These are phyloP conservation scores for Tolypocladium paradoxum DNA, from an alignment of 2,329 filamentous ascomycete genomes.

Conservation along the genomic window DNA sequence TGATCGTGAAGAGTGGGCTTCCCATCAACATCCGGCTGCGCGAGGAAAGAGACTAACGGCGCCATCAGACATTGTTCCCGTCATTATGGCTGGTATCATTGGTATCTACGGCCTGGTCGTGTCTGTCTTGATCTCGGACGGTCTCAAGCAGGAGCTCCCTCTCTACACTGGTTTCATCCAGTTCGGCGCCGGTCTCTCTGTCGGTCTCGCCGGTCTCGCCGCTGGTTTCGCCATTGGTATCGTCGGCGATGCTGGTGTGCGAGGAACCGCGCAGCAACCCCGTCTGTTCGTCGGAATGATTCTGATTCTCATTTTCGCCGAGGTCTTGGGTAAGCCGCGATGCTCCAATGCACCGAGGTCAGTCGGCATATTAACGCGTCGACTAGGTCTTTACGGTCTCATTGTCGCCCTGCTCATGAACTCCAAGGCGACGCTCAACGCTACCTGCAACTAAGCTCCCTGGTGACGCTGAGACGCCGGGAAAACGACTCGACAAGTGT, in stretches of 20 bases:
- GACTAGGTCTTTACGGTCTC: conserved; percentile 86
- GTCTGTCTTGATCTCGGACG: conserved; percentile 76
- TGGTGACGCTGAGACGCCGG: not conserved
- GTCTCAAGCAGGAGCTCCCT: conserved; percentile 58
- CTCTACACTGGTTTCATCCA: conserved; percentile 80
- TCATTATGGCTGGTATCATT: conserved; percentile 99
- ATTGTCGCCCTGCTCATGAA: conserved; percentile 99
- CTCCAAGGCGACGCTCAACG: conserved; percentile 68
- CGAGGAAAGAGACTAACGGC: conserved; percentile 8
- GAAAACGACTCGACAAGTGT: conserved; percentile 25
- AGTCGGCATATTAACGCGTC: not conserved
- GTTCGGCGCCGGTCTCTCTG: conserved; percentile 70
- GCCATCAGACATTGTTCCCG: conserved; percentile 82
- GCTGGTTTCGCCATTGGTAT: conserved; percentile 83
- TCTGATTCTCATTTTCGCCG: conserved; percentile 97
- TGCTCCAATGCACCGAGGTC: not conserved
- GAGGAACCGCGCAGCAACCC: conserved; percentile 75
- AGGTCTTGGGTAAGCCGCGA: conserved; percentile 72
- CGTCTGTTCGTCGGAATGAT: conserved; percentile 96
- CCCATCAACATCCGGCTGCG: not conserved
- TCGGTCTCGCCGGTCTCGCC: conserved; percentile 73
- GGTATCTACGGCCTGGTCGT: conserved; percentile 95
- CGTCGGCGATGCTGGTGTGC: conserved; percentile 79
- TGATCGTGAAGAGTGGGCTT: conserved; percentile 95
- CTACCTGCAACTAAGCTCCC: conserved; percentile 38